These are phyloP conservation scores for Pythium brassicae DNA, from an alignment of 352 stramenopile species.

Conservation along the genomic window DNA sequence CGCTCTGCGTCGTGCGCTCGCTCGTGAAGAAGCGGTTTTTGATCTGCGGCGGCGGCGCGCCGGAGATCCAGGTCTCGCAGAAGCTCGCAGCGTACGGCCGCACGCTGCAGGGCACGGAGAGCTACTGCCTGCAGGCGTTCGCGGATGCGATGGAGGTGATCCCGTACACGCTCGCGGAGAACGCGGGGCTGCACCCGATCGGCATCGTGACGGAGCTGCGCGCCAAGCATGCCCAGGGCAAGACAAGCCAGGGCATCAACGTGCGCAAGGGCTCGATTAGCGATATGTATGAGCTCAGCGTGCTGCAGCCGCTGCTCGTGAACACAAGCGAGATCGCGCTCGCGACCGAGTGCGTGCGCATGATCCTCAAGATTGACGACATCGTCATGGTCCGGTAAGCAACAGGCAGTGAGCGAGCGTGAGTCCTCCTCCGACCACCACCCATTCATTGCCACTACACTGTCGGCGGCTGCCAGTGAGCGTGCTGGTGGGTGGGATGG, in stretches of 20 bases:
- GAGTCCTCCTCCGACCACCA: too few relatives aligned
- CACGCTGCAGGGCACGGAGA: conserved; percentile 92
- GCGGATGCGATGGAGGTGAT: conserved; percentile 98
- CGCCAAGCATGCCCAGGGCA: conserved; percentile 91
- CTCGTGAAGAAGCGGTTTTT: conserved; percentile 99
- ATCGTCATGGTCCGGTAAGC: conserved; percentile 95
- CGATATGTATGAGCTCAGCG: conserved; percentile 98
- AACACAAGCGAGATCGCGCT: conserved; percentile 97
- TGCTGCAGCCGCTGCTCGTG: conserved; percentile 98
- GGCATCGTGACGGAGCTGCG: conserved; percentile 97
- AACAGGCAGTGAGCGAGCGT: not conserved
- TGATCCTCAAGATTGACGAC: conserved; percentile 99
- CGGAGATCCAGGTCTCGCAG: conserved; percentile 96
- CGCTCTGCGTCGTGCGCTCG: conserved; percentile 96
- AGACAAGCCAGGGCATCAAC: conserved; percentile 95
- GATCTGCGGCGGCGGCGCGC: conserved; percentile 96
- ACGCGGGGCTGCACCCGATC: conserved; percentile 98
- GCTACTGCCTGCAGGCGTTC: conserved; percentile 97
- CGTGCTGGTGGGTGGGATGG: too few relatives aligned
- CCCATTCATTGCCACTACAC: too few relatives aligned
- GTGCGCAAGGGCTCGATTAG: conserved; percentile 94
- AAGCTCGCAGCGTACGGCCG: conserved; percentile 91
- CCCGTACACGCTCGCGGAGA: conserved; percentile 99
- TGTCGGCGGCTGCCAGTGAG: too few relatives aligned
- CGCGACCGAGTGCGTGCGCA: conserved; percentile 97